Evolutionary conservation across 345 rosid genomes (phyloP).

Genomic region (Eucalyptus cloeziana): DNA sequence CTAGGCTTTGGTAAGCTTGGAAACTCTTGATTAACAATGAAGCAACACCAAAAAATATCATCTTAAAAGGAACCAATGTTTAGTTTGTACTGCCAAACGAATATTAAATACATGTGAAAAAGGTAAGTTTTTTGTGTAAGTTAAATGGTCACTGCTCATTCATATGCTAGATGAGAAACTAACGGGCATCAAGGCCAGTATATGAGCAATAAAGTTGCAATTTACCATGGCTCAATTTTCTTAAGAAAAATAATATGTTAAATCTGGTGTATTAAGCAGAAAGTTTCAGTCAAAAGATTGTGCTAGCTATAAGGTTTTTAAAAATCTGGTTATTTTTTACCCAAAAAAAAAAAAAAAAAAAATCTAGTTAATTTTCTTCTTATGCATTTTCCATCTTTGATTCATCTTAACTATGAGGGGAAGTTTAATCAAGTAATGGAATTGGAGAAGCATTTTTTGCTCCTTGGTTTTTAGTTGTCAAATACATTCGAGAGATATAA

Average conservation of each 20-base stretch:
- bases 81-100: background rate
- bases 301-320: background rate
- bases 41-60: background rate
- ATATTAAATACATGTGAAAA: background rate
- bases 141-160: background rate
- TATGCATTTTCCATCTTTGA: background rate
- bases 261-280: background rate
- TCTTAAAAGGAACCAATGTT: background rate
- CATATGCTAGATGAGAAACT: background rate
- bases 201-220: background rate
- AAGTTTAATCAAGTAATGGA: background rate
- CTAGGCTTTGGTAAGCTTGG: constrained; percentile 60
- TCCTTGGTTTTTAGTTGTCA: background rate
- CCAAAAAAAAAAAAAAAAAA: no score
- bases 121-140: background rate
- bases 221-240: background rate
- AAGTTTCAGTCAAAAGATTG: background rate
- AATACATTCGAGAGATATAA: background rate
- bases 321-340: background rate
- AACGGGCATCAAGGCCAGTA: background rate
- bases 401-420: background rate
- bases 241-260: background rate
- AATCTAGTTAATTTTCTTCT: background rate
- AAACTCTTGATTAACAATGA: background rate
- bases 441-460: background rate